Conservation (phyloP, 352 stramenopile genomes). For the Globisporangium lucens region DNA sequence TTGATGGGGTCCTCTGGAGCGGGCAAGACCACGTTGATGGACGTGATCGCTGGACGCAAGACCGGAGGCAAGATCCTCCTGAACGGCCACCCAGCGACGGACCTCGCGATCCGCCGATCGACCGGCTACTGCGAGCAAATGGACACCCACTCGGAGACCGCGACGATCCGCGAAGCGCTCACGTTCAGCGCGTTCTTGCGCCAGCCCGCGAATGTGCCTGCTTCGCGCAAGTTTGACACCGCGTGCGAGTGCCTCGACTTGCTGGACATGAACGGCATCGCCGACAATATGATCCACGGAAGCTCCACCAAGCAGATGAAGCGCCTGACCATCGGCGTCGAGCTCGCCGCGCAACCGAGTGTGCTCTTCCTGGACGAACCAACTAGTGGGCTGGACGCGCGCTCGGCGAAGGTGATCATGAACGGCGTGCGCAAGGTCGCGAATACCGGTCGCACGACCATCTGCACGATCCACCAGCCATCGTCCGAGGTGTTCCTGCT, state of each 20-base stretch:
- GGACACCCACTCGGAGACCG: constrained; percentile 84
- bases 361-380: constrained; percentile 9
- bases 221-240: constrained; percentile 15
- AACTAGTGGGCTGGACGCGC: neutral
- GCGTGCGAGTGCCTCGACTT: constrained; percentile 19
- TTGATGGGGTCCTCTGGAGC: constrained; percentile 85
- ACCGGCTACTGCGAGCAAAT: constrained; percentile 81
- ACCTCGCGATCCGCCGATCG: constrained; percentile 27
- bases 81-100: constrained; percentile 56
- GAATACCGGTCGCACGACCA: constrained; percentile 10
- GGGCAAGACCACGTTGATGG: constrained; percentile 88
- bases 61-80: constrained; percentile 70
- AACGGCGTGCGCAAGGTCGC: constrained; percentile 10
- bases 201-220: constrained; percentile 18
- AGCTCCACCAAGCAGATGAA: constrained; percentile 19
- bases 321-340: constrained; percentile 4
- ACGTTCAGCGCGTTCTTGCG: constrained; percentile 86
- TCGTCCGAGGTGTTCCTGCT: constrained; percentile 15
- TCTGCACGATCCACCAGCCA: constrained; percentile 18
- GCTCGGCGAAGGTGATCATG: constrained; percentile 18
- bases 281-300: constrained; percentile 20
- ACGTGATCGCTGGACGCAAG: constrained; percentile 93
- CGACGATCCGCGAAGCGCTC: constrained; percentile 89
- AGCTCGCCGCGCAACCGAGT: constrained; percentile 6
- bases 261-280: constrained; percentile 18